These are phyloP conservation scores for Sphaerulina musiva DNA, from an alignment of 2,329 filamentous ascomycete genomes.

Conservation along the genomic window DNA sequence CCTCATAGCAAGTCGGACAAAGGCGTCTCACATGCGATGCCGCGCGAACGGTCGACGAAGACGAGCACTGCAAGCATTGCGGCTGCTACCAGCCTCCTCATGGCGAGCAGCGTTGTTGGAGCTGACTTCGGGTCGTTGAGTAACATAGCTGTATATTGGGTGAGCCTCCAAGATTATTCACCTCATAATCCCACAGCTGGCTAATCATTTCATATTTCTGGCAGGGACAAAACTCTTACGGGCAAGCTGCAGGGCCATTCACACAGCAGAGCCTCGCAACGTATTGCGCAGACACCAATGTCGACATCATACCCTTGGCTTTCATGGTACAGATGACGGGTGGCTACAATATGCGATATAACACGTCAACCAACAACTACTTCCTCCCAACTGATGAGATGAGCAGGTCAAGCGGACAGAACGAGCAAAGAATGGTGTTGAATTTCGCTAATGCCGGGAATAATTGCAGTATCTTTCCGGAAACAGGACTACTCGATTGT, in stretches of 20 bases:
- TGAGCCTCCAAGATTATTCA: background rate
- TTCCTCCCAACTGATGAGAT: background rate
- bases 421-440: conserved; percentile 9
- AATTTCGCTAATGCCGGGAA: conserved; percentile 62
- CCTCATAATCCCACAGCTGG: too few species aligned
- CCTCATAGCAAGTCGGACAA: background rate
- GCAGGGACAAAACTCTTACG: conserved; percentile 53
- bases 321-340: conserved; percentile 54
- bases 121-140: conserved; percentile 11
- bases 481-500: conserved; percentile 55
- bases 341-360: conserved; percentile 5
- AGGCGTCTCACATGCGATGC: conserved; percentile 10
- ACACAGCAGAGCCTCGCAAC: conserved; percentile 51
- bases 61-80: conserved; percentile 11
- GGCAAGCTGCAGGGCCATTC: conserved; percentile 38
- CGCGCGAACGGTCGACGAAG: conserved; percentile 9
- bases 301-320: conserved; percentile 57
- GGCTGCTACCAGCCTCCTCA: conserved; percentile 14
- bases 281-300: conserved; percentile 52
- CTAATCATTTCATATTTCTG: background rate
- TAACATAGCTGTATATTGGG: conserved; percentile 16
- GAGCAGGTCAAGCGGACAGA: conserved; percentile 16
- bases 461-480: conserved; percentile 53
- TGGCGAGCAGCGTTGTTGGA: conserved; percentile 13
- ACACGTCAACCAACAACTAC: conserved; percentile 4